Conservation (phyloP, 139 green algal species). For the Ettlia oleoabundans region DNA sequence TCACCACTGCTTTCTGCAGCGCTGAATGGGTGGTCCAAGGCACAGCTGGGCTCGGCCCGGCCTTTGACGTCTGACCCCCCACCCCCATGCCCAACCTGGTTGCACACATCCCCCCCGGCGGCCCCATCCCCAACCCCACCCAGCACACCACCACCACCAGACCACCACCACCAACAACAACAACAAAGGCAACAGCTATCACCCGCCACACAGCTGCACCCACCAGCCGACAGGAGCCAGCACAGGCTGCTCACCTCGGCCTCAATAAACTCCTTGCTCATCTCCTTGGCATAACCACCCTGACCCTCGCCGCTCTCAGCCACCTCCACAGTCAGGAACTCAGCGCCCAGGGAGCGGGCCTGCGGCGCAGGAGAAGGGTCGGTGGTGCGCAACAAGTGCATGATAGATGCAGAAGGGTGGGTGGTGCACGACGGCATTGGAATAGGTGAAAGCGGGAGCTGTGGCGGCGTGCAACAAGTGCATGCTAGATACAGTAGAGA, state of each 20-base stretch:
- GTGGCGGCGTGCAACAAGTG: too few relatives aligned
- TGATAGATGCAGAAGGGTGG: background rate
- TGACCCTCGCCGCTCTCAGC: constrained; percentile 78
- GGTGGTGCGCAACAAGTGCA: too few relatives aligned
- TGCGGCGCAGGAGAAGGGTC: too few relatives aligned
- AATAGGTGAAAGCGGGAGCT: background rate
- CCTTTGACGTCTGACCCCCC: too few relatives aligned
- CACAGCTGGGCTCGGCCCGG: too few relatives aligned
- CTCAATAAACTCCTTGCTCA: constrained; percentile 83
- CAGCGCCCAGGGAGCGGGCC: constrained; percentile 81
- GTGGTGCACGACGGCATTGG: too few relatives aligned
- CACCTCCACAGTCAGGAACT: constrained; percentile 87
- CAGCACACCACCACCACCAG: background rate
- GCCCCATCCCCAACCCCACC: background rate
- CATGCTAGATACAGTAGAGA: too few relatives aligned
- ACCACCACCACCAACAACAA: too few relatives aligned
- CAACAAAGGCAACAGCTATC: background rate
- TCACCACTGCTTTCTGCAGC: too few relatives aligned
- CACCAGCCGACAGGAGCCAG: background rate
- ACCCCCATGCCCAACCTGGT: too few relatives aligned
- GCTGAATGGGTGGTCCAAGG: too few relatives aligned
- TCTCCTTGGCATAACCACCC: constrained; percentile 89
- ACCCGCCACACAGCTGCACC: background rate
- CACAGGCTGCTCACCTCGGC: constrained; percentile 62
- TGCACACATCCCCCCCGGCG: too few relatives aligned